Evolutionary conservation across 2,329 filamentous ascomycete genomes (phyloP), one percentile per base, ranked within the genome.

Genomic region (Thelonectria rubi): DNA sequence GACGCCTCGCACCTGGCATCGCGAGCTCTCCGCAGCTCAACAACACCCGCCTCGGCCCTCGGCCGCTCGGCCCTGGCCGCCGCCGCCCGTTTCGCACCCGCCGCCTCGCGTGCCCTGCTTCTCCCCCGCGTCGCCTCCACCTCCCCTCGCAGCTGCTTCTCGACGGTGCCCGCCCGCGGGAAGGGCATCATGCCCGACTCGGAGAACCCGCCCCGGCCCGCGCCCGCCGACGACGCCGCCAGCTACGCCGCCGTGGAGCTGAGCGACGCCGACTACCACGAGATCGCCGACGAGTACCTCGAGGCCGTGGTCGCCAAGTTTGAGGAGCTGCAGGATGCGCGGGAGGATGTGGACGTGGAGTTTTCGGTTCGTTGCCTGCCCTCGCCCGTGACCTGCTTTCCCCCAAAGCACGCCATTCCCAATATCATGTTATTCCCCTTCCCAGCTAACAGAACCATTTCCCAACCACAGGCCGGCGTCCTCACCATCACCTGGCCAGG

Each of bases 311-410:
- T 88, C 12, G 73, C 70, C 55, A 83, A 81, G 56, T 82, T 97
- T 43, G 95, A 99, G 79, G 84, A 86, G 62, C 77, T 91, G 30
- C 88, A 92, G 70, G 95, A 98, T 73, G 80, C 84, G 32, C 80
- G 85, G 8, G 88, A 91, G 9, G 91, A 93, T 55, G 79, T 97
- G 6, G 95, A 99, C 69, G 90, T 95, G 5, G 95, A 99, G 73
- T 98, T 90, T 71, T 90, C 90, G 63, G 94, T 97, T 82, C 65
- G 89, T 83, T 2, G 14, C 20, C 20, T 9, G 48, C 34, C 17
- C 40, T 18, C 46, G 20, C 17, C 42, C 14, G 48, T 5, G 20
- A n/a, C 42, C 15, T 50, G 4, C 11, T 14, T 6, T 18, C 6
- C 37, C 48, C 42, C 17, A 15, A 17, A 48, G 18, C 43, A 45